These are phyloP conservation scores for Wickerhamomyces silvicola DNA, from an alignment of 805 yeast species.

Conservation along the genomic window DNA sequence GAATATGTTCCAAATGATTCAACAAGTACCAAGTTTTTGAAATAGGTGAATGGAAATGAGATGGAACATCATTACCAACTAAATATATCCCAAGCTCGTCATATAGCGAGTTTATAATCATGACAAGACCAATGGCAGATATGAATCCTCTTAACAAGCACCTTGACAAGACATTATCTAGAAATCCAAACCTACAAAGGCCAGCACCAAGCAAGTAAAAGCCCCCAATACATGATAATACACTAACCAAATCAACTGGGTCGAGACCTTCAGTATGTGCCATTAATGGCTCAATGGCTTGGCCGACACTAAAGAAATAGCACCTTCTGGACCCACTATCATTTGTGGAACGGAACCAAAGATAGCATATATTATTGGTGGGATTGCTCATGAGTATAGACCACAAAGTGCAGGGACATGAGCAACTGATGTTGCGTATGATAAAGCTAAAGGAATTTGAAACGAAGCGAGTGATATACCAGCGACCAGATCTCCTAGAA, in stretches of 20 bases:
- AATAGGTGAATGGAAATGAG: slow-evolving; percentile 63
- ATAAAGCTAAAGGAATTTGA: slow-evolving; percentile 75
- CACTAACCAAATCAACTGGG: slow-evolving; percentile 54
- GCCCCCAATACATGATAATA: slow-evolving; percentile 73
- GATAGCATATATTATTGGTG: slow-evolving; percentile 71
- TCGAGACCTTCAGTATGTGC: slow-evolving; percentile 36
- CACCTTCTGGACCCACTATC: slow-evolving; percentile 91
- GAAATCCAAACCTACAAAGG: slow-evolving; percentile 74
- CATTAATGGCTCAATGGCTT: slow-evolving; percentile 54
- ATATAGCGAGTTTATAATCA: slow-evolving; percentile 71
- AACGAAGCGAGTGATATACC: slow-evolving; percentile 86
- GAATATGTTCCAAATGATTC: slow-evolving; percentile 40
- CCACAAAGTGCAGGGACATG: slow-evolving; percentile 81
- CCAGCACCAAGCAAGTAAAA: slow-evolving; percentile 67
- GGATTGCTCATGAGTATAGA: slow-evolving; percentile 64
- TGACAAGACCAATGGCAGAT: slow-evolving; percentile 78
- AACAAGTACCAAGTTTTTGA: slow-evolving; percentile 58
- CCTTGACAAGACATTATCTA: slow-evolving; percentile 73
- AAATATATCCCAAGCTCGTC: slow-evolving; percentile 64
- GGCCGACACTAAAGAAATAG: slow-evolving; percentile 82
- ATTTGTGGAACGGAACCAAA: slow-evolving; percentile 84
- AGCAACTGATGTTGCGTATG: slow-evolving; percentile 76
- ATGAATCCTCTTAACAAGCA: slow-evolving; percentile 78
- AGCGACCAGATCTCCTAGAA: slow-evolving; percentile 65
- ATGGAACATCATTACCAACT: slow-evolving; percentile 36